Evolutionary conservation across 179 eudicot genomes (phyloP).

Genomic region (Heliamphora pulchella): DNA sequence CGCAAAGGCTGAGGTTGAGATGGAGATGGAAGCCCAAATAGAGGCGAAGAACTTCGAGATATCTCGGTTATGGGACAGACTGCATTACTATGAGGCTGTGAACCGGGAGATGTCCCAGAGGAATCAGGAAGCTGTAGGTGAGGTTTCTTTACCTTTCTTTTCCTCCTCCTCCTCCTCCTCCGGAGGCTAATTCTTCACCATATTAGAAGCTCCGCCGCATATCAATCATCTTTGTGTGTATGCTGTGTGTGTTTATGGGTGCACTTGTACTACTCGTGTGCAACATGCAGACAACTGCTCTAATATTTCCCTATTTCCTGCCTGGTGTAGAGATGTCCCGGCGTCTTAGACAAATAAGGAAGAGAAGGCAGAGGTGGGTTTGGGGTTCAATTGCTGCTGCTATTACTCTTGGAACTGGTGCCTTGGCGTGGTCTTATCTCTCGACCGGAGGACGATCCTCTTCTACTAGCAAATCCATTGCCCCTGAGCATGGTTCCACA

Average conservation of each 20-base stretch:
- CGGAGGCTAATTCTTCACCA: too few species aligned
- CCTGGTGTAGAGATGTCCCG: conserved; percentile 56
- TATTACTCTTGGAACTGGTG: conserved; percentile 62
- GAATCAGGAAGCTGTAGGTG: conserved; percentile 94
- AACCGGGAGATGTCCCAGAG: conserved; percentile 96
- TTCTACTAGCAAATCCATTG: conserved; percentile 21
- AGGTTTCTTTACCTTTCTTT: conserved; percentile 15
- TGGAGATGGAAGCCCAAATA: conserved; percentile 66
- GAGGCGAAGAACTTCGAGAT: conserved; percentile 80
- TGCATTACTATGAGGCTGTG: conserved; percentile 83
- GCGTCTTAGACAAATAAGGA: conserved; percentile 65
- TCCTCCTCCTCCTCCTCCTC: too few species aligned
- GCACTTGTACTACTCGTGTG: not conserved
- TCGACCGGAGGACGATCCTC: conserved; percentile 54
- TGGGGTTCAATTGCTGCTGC: conserved; percentile 72
- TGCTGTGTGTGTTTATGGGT: not conserved
- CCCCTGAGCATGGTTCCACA: conserved; percentile 26
- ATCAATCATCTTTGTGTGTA: not conserved
- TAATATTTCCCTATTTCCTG: not conserved
- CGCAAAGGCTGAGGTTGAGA: conserved; percentile 78
- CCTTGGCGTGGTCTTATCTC: conserved; percentile 70
- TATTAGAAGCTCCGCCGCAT: too few species aligned
- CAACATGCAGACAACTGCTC: not conserved
- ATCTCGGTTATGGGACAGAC: conserved; percentile 70
- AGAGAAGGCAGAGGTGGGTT: conserved; percentile 66